Conservation (phyloP, 1,284 basidiomycete species). For the Ceratobasidium sp. region DNA sequence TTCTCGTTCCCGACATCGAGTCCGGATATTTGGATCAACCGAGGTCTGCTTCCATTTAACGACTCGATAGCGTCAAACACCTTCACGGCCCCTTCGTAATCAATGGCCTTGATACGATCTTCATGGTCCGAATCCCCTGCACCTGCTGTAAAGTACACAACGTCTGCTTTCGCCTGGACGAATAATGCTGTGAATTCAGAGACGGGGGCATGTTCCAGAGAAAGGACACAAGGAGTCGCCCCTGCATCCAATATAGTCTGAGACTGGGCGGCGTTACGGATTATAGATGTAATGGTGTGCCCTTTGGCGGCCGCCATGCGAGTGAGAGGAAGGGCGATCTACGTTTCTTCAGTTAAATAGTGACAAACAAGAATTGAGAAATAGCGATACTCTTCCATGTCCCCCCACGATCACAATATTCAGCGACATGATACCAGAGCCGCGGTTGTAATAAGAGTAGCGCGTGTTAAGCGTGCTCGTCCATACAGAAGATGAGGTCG, state of each 20-base stretch:
- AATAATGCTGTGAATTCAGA: slow-evolving; percentile 60
- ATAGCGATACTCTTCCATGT: too few species aligned
- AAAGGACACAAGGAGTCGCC: slow-evolving; percentile 63
- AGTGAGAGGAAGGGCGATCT: slow-evolving; percentile 66
- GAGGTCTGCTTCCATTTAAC: slow-evolving; percentile 52
- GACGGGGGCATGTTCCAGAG: slow-evolving; percentile 63
- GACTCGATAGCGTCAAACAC: slow-evolving; percentile 73
- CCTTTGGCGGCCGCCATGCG: slow-evolving; percentile 48
- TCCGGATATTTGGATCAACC: slow-evolving; percentile 68
- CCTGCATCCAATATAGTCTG: slow-evolving; percentile 56
- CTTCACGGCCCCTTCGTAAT: slow-evolving; percentile 74
- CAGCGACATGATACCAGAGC: too few species aligned
- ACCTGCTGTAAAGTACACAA: slow-evolving; percentile 72
- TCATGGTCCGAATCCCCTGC: slow-evolving; percentile 66
- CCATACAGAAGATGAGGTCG: too few species aligned
- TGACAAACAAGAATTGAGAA: too few species aligned
- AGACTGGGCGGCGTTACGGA: slow-evolving; percentile 58
- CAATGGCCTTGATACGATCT: slow-evolving; percentile 65
- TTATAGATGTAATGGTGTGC: slow-evolving; percentile 63
- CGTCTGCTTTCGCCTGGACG: slow-evolving; percentile 53
- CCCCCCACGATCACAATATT: too few species aligned
- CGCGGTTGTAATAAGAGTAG: too few species aligned
- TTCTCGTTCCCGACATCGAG: slow-evolving; percentile 65
- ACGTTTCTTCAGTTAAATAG: too few species aligned
- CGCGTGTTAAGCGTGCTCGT: too few species aligned